Evolutionary conservation across 2,329 filamentous ascomycete genomes (phyloP).

Genomic region (Monilinia polystroma): DNA sequence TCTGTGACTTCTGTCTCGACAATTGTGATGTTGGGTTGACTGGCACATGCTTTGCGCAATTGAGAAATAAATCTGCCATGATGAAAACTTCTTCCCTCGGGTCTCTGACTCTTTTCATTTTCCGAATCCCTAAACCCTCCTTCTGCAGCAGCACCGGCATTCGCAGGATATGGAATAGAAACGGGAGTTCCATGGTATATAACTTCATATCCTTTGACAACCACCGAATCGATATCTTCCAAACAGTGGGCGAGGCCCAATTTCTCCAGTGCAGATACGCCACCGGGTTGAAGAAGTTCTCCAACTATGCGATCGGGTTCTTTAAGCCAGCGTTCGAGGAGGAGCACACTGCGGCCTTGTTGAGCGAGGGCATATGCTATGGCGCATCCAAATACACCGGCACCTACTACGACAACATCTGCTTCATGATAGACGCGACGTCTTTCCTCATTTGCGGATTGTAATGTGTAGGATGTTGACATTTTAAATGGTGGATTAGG

Average conservation of each 20-base stretch:
- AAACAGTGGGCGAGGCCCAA: constrained; percentile 80
- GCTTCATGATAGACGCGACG: constrained; percentile 59
- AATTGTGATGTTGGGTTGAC: constrained; percentile 80
- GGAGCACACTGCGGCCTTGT: constrained; percentile 85
- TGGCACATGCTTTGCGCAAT: constrained; percentile 71
- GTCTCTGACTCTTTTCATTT: constrained; percentile 45
- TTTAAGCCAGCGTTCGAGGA: constrained; percentile 85
- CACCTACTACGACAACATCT: constrained; percentile 90
- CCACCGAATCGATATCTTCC: constrained; percentile 83
- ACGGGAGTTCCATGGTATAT: constrained; percentile 75
- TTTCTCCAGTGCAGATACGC: constrained; percentile 74
- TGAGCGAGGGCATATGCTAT: constrained; percentile 79
- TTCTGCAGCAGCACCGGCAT: constrained; percentile 44
- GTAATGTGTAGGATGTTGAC: background rate
- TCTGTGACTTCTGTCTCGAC: constrained; percentile 84
- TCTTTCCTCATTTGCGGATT: constrained; percentile 43
- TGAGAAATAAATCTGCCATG: constrained; percentile 90
- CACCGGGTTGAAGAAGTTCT: constrained; percentile 90
- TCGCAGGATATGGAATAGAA: constrained; percentile 74
- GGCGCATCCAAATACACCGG: constrained; percentile 85
- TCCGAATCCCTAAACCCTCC: constrained; percentile 27
- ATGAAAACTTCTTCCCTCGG: constrained; percentile 82
- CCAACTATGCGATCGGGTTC: constrained; percentile 96
- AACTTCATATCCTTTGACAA: constrained; percentile 83
- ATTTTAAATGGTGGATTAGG: constrained; percentile 1